phyloP scores from a whole-genome alignment of 108 stramenopile species.

The Nitzschia sp. region DNA sequence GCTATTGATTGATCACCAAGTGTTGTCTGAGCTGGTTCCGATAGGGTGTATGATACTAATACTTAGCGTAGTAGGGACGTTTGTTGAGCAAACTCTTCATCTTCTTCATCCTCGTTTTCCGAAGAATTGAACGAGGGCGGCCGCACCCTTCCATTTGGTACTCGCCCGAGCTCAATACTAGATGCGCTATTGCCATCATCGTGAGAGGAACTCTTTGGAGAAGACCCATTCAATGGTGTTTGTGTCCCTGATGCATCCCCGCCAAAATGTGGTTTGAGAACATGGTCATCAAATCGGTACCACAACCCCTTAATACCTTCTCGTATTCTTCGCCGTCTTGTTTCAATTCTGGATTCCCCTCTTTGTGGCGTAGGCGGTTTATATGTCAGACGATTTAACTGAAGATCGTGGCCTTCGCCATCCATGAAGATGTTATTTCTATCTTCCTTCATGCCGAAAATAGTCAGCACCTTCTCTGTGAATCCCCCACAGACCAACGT shows the following conservation, averaged over 20 bases:
- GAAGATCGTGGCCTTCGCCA: not conserved
- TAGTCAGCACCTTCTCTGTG: conserved; percentile 81
- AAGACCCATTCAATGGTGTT: not conserved
- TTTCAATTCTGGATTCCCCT: conserved; percentile 10
- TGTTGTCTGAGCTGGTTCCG: too few relatives aligned
- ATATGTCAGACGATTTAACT: conserved; percentile 28
- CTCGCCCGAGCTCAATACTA: conserved; percentile 25
- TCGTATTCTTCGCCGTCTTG: conserved; percentile 18
- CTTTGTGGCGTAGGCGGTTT: conserved; percentile 21
- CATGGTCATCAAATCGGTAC: conserved; percentile 59
- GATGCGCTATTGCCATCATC: conserved; percentile 5
- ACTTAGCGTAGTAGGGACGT: conserved; percentile 1
- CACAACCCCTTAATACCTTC: conserved; percentile 56
- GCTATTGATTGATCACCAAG: too few relatives aligned
- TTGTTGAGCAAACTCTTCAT: conserved; percentile 16
- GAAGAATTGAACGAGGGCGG: too few relatives aligned
- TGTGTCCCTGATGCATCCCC: conserved; percentile 25
- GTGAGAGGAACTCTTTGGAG: not conserved
- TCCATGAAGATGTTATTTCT: not conserved
- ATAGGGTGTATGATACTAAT: too few relatives aligned
- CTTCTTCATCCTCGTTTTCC: conserved; percentile 6
- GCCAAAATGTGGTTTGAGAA: conserved; percentile 67
- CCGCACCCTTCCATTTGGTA: not conserved
- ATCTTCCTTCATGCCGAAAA: conserved; percentile 82
- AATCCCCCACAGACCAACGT: conserved; percentile 96